Conservation (phyloP, 2,329 filamentous ascomycete species). For the Cladosporium halotolerans region DNA sequence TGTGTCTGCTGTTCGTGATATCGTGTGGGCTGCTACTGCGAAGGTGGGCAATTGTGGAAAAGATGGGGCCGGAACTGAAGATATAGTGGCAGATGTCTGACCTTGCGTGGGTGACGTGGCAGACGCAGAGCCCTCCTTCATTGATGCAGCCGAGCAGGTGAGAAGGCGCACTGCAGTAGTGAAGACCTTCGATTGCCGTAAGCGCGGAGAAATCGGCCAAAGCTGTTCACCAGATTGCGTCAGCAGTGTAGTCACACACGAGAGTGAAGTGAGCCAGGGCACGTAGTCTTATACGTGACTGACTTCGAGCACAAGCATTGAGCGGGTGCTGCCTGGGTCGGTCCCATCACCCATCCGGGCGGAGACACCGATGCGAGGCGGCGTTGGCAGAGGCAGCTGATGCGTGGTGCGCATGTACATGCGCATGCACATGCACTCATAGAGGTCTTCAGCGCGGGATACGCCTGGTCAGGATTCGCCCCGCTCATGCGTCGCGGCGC, state of each 20-base stretch:
- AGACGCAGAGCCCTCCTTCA: constrained; percentile 7
- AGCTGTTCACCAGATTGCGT: not conserved
- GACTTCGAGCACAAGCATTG: not conserved
- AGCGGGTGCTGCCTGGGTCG: constrained; percentile 1
- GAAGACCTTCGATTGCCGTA: constrained; percentile 7
- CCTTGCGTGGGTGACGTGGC: constrained; percentile 10
- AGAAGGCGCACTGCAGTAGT: constrained; percentile 7
- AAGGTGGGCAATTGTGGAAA: not conserved
- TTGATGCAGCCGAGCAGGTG: constrained; percentile 3
- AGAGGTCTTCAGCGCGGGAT: too few species aligned
- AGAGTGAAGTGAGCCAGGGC: not conserved
- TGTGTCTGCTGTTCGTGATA: constrained; percentile 3
- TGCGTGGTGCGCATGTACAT: too few species aligned
- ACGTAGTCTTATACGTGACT: not conserved
- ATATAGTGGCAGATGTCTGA: not conserved
- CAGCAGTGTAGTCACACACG: not conserved
- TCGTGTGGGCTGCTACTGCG: constrained; percentile 7
- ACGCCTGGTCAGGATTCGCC: too few species aligned
- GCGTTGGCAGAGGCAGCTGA: too few species aligned
- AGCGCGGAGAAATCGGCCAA: constrained; percentile 8
- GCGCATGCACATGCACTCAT: too few species aligned
- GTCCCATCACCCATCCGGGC: not conserved
- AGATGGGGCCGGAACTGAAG: not conserved
- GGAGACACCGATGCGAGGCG: not conserved
- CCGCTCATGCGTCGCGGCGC: too few species aligned